A percentile compares a stretch with the other conserved stretches of the same genome.
Conservation (phyloP, 345 rosid species). For the Geranium brycei region DNA sequence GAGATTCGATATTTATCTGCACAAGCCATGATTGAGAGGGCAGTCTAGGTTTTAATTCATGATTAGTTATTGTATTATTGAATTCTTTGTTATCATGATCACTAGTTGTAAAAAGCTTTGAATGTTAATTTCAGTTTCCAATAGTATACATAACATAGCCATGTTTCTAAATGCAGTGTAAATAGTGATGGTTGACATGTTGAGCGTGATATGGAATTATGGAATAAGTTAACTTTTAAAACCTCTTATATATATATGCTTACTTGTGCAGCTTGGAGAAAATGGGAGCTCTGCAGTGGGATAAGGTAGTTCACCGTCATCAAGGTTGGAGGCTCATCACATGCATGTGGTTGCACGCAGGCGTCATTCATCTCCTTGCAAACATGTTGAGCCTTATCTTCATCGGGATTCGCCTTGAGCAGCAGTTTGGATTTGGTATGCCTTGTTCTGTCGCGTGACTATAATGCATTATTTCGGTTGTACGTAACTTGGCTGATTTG, state of each 20-base stretch:
- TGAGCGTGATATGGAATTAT: not conserved
- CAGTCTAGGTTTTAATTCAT: too few relatives aligned
- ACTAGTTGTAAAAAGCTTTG: too few relatives aligned
- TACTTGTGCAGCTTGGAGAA: constrained; percentile 48
- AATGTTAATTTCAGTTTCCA: too few relatives aligned
- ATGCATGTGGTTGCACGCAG: constrained; percentile 90
- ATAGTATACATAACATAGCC: too few relatives aligned
- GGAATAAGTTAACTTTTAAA: not conserved
- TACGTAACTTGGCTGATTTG: too few relatives aligned
- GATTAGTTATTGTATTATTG: too few relatives aligned
- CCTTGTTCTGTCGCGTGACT: not conserved
- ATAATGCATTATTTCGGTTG: not conserved
- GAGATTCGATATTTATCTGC: too few relatives aligned
- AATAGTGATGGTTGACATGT: too few relatives aligned
- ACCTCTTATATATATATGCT: not conserved
- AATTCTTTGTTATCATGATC: too few relatives aligned
- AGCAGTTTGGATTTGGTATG: constrained; percentile 85
- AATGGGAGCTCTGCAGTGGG: constrained; percentile 73
- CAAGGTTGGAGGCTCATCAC: constrained; percentile 75
- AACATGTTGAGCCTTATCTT: constrained; percentile 80
- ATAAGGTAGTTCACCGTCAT: constrained; percentile 46
- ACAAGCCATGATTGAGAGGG: too few relatives aligned
- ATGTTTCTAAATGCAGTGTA: too few relatives aligned
- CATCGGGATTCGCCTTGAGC: constrained; percentile 85
- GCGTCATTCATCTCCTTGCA: constrained; percentile 70